These are phyloP conservation scores for Didymella pinodella DNA, from an alignment of 2,329 filamentous ascomycete species.

Conservation along the genomic window DNA sequence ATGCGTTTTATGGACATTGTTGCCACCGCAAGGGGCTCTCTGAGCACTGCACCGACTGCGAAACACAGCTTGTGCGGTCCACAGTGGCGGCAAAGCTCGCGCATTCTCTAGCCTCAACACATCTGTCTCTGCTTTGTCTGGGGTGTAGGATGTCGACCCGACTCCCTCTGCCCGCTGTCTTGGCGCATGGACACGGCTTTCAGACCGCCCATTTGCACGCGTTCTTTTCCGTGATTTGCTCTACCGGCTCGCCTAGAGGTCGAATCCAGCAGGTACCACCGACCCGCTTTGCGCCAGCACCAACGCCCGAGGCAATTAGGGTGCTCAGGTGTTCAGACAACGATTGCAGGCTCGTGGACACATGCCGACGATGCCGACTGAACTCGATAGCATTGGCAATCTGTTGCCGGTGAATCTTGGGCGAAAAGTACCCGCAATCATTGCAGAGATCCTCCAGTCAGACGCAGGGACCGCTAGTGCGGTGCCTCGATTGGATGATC, in stretches of 20 bases:
- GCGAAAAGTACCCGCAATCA: conserved; percentile 16
- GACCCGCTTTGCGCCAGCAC: conserved; percentile 18
- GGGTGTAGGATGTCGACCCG: conserved; percentile 32
- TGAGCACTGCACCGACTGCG: conserved; percentile 26
- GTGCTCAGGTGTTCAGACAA: background rate
- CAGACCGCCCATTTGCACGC: conserved; percentile 45
- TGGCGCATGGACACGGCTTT: conserved; percentile 31
- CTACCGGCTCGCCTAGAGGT: conserved; percentile 27
- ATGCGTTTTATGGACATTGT: conserved; percentile 19
- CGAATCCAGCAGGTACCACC: conserved; percentile 19
- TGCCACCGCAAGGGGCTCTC: conserved; percentile 36
- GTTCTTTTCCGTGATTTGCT: conserved; percentile 23
- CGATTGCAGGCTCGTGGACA: background rate
- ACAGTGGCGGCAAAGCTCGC: conserved; percentile 19
- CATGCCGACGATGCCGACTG: background rate
- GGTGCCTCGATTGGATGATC: conserved; percentile 6
- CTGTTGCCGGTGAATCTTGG: background rate
- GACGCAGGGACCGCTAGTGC: conserved; percentile 15
- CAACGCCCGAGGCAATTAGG: conserved; percentile 3
- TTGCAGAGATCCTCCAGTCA: conserved; percentile 3
- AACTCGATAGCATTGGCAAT: background rate
- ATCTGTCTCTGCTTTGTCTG: conserved; percentile 22
- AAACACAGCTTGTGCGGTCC: conserved; percentile 18
- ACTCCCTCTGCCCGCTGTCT: conserved; percentile 30
- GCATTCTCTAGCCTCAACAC: conserved; percentile 23